Evolutionary conservation across 345 rosid species (phyloP), one percentile per base, ranked within the genome.

Genomic region (Boechera stricta): DNA sequence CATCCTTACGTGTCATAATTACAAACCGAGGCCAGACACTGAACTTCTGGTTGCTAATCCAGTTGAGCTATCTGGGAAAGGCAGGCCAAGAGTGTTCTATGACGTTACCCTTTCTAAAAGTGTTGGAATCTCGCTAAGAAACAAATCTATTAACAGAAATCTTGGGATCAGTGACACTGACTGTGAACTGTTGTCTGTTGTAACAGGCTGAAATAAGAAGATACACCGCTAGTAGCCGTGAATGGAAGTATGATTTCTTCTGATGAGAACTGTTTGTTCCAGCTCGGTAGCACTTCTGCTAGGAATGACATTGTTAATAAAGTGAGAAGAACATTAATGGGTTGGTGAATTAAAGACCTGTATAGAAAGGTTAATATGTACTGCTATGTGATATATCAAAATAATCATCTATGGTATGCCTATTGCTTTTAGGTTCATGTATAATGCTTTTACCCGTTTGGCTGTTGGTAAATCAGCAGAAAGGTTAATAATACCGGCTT

Each of bases 181-280:
- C 18, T 49, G 7, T 29, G 33, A 73, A 59, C 51, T 55, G 21
- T 32, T 7, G 48, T 67, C 49, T 52, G 24, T 4, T 31, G 4
- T 39, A 13, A 10, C 55, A 93, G 97, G 98, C 98, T 80, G 94
- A 89, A 78, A 93, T 91, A 26, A 91, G 94, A 78, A 85, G 98
- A 63, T 77, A 82, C 74, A 84, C 85, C 3, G 67, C 87, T 28
- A 77, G 84, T 35, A 88, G 76, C 64, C 83, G 88, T 13, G 96
- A 91, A 74, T 93, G 97, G 98, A 97, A 93, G 13, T 93, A 88
- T 87, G 90, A 53, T 90, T 89, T 85, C 98, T 93, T 72, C 75
- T 89, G 81, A 89, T 28, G 93, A 87, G 65, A 86, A 82, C 32
- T 76, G 84, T 67, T 77, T 31, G 75, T 82, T 66, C 66, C 82